Conservation (phyloP, 2,329 filamentous ascomycete species). For the Fusarium liriodendri region DNA sequence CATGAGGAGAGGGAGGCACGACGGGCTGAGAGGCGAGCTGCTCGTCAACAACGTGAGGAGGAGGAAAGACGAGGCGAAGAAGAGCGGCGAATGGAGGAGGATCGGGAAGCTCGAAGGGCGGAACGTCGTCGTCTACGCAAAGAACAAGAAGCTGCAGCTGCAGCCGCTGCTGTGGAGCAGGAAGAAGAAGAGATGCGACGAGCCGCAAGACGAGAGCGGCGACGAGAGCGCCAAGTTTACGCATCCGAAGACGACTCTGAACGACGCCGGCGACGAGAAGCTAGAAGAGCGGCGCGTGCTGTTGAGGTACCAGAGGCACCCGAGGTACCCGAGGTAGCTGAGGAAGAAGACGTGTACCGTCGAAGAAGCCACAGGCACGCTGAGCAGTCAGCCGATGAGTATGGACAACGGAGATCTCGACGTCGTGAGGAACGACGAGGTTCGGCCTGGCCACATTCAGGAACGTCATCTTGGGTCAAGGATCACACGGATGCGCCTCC, state of each 20-base stretch:
- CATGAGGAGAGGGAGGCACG: conserved; percentile 61
- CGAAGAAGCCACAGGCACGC: conserved; percentile 46
- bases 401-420: conserved; percentile 56
- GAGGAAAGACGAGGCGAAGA: conserved; percentile 49
- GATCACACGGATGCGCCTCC: conserved; percentile 72
- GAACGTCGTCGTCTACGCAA: conserved; percentile 63
- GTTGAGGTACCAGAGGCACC: conserved; percentile 43
- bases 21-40: conserved; percentile 63
- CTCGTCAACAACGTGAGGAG: conserved; percentile 45
- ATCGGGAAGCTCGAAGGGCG: conserved; percentile 63
- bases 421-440: conserved; percentile 48
- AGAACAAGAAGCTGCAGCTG: conserved; percentile 59
- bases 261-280: conserved; percentile 65
- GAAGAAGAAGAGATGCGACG: conserved; percentile 60
- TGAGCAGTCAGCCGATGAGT: conserved; percentile 57
- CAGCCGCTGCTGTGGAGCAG: conserved; percentile 54
- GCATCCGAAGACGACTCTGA: conserved; percentile 64
- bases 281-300: conserved; percentile 58
- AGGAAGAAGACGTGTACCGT: conserved; percentile 48
- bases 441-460: conserved; percentile 69
- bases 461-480: conserved; percentile 75
- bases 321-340: conserved; percentile 36
- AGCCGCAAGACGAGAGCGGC: conserved; percentile 61
- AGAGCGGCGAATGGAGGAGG: conserved; percentile 64
- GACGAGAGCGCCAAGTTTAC: conserved; percentile 58